phyloP scores from a whole-genome alignment of 2,329 filamentous ascomycete species.

The Microascus cirrosus region DNA sequence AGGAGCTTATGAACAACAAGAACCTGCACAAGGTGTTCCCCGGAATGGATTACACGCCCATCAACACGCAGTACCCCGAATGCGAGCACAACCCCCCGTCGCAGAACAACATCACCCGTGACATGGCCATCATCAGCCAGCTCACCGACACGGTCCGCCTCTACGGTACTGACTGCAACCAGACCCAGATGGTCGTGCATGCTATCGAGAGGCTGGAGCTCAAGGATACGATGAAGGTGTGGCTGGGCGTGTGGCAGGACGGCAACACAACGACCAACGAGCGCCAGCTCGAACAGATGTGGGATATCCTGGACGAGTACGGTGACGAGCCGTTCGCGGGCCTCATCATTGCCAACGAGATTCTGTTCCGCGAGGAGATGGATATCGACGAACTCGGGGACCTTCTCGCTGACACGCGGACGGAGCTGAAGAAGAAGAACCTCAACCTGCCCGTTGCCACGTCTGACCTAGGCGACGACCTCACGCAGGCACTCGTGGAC shows the following conservation, averaged over 20 bases:
- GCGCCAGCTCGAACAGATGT: constrained; percentile 76
- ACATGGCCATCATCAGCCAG: constrained; percentile 81
- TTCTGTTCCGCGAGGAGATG: constrained; percentile 67
- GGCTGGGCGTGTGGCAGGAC: constrained; percentile 92
- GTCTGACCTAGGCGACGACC: constrained; percentile 81
- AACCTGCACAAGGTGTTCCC: constrained; percentile 88
- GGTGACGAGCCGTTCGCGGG: constrained; percentile 61
- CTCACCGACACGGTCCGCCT: constrained; percentile 79
- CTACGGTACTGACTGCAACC: constrained; percentile 95
- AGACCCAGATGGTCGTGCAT: constrained; percentile 86
- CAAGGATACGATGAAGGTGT: constrained; percentile 67
- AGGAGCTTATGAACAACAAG: constrained; percentile 67
- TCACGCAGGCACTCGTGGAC: constrained; percentile 57
- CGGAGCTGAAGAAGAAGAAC: constrained; percentile 57
- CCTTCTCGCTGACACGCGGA: constrained; percentile 56
- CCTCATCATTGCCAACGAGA: constrained; percentile 74
- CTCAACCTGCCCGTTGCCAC: constrained; percentile 72
- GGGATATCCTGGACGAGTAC: constrained; percentile 64
- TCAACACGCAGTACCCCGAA: constrained; percentile 81
- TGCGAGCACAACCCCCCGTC: constrained; percentile 68
- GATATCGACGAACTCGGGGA: constrained; percentile 50
- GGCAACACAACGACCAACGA: constrained; percentile 71
- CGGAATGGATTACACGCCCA: constrained; percentile 88
- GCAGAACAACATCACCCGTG: constrained; percentile 89
- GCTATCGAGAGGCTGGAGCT: constrained; percentile 66